These are phyloP conservation scores for Phytophthora chlamydospora DNA, from an alignment of 352 stramenopile genomes.

Conservation along the genomic window DNA sequence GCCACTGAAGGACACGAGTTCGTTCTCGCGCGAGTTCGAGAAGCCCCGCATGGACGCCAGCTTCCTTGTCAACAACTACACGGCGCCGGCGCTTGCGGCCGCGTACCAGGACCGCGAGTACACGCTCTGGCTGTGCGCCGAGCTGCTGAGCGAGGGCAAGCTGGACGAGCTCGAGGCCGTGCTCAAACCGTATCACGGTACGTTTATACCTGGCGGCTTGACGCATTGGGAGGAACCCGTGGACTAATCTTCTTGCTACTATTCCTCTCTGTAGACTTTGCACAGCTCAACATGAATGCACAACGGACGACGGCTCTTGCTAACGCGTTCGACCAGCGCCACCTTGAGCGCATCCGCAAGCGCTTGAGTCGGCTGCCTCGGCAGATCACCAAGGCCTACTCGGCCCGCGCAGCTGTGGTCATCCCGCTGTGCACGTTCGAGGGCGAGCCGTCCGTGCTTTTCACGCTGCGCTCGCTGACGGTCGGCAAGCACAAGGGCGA, in stretches of 20 bases:
- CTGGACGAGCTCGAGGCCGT: conserved; percentile 72
- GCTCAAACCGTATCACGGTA: conserved; percentile 79
- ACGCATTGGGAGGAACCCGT: background rate
- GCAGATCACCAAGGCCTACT: conserved; percentile 94
- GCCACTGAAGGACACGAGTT: conserved; percentile 29
- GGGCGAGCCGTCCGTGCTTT: conserved; percentile 94
- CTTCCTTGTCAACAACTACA: conserved; percentile 97
- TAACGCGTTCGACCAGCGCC: conserved; percentile 82
- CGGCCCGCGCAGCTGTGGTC: conserved; percentile 92
- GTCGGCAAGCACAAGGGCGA: conserved; percentile 95
- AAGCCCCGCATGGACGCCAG: conserved; percentile 75
- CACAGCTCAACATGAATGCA: conserved; percentile 40
- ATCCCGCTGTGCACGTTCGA: conserved; percentile 97
- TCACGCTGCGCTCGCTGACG: conserved; percentile 93
- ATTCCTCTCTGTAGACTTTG: conserved; percentile 46
- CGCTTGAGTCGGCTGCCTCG: conserved; percentile 94
- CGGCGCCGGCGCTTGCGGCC: conserved; percentile 92
- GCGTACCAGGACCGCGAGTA: conserved; percentile 95
- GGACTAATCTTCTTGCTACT: conserved; percentile 11
- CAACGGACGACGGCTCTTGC: conserved; percentile 56
- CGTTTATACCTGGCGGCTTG: background rate
- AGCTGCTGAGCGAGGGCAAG: conserved; percentile 77
- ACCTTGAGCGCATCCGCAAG: conserved; percentile 95
- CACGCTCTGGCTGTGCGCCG: conserved; percentile 75
- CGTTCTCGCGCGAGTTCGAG: conserved; percentile 71